Conservation (phyloP, 345 rosid species). For the Sapria himalayana region DNA sequence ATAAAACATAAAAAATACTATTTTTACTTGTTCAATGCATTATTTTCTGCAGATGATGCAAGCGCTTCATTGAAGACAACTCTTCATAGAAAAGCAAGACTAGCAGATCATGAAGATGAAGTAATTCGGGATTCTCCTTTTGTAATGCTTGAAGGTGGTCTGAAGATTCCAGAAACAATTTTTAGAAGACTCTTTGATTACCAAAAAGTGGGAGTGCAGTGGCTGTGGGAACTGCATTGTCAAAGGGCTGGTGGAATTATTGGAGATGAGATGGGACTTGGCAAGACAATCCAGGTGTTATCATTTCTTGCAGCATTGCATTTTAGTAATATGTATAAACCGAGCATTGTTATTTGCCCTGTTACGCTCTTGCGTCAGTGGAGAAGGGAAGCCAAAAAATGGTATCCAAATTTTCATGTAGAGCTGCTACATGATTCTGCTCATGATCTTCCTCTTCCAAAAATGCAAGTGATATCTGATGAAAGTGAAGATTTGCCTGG, state of each 20-base stretch:
- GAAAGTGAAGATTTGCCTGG: slow-evolving; percentile 52
- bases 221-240: slow-evolving; percentile 99
- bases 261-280: slow-evolving; percentile 99
- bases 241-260: slow-evolving; percentile 97
- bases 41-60: slow-evolving; percentile 22
- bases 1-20: too few species aligned
- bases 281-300: slow-evolving; percentile 85
- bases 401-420: slow-evolving; percentile 61
- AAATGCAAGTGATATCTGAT: slow-evolving; percentile 22
- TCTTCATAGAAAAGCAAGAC: slow-evolving; percentile 34
- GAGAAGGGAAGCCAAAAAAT: slow-evolving; percentile 83
- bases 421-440: slow-evolving; percentile 91
- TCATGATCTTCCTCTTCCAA: slow-evolving; percentile 26
- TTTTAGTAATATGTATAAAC: slow-evolving; percentile 76
- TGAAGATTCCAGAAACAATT: slow-evolving; percentile 54
- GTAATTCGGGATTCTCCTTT: slow-evolving; percentile 19
- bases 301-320: slow-evolving; percentile 90
- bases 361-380: slow-evolving; percentile 84
- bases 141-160: slow-evolving; percentile 67
- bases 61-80: slow-evolving; percentile 19
- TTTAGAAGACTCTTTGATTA: slow-evolving; percentile 71
- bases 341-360: slow-evolving; percentile 88
- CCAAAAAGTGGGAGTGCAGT: slow-evolving; percentile 95
- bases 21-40: too few species aligned
- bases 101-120: slow-evolving; percentile 29